Evolutionary conservation across 768 basidiomycete genomes (phyloP), one percentile per base, ranked within the genome.

Genomic region (Lentinula aciculospora): DNA sequence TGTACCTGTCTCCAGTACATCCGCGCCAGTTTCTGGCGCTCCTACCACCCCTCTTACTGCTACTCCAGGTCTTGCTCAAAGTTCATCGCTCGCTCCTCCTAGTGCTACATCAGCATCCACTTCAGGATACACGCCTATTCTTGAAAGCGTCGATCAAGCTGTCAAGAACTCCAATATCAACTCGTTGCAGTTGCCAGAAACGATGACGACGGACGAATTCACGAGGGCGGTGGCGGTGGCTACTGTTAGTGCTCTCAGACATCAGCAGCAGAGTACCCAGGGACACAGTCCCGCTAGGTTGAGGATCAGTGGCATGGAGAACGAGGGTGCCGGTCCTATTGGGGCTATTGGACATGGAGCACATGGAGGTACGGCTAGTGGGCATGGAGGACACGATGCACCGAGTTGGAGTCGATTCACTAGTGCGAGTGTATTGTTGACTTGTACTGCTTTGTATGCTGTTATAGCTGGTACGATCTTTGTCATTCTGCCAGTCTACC

Each of bases 391-490:
- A 0, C 97, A 99, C 64, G 96, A 98, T 64, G 96, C 86, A 3
- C 97, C 97, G 5, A 92, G 91, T 45, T 99, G 97, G 97, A 98
- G 94, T 65, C 79, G 97, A 53, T 80, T 78, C 4, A 88, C 87
- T 15, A 96, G 93, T 71, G 89, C 94, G 4, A 94, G 87, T 60
- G 96, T 99, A 1, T 69, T 98, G 60, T 72, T 99, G 59, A 82
- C 73, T 0, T 98, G 97, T 67, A 99, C 97, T 0, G 86, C 89
- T 2, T 74, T 98, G 17, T 99, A 98, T 73, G 96, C 97, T 17
- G 67, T 92, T 58, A 98, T 99, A 65, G 97, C 97, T 47, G 96
- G 96, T 96, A 65, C 55, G 87, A n/a, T 76, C 4, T 29, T 49
- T 12, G 1, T 42, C 21, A n/a, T 1, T 21, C 21, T 21, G 9